Conservation (phyloP, 2,329 filamentous ascomycete species). For the Lasiodiplodia sp. region DNA sequence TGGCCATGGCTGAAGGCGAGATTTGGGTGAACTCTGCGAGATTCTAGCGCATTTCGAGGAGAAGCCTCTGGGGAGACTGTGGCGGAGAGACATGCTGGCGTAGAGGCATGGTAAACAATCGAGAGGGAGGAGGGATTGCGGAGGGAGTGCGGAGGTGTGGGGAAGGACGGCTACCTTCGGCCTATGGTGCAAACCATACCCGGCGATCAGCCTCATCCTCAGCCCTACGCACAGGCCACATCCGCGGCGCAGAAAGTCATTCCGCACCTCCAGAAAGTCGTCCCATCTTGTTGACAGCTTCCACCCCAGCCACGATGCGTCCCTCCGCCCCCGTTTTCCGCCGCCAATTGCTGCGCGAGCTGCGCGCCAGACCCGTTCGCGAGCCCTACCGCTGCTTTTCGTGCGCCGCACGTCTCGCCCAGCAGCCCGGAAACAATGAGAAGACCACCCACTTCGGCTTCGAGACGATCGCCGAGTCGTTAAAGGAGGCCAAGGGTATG, state of each 20-base stretch:
- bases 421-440: constrained; percentile 52
- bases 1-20: not conserved
- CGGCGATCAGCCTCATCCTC: constrained; percentile 13
- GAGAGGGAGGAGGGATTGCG: constrained; percentile 23
- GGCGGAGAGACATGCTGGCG: constrained; percentile 45
- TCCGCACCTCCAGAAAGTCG: constrained; percentile 14
- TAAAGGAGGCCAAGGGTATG: constrained; percentile 74
- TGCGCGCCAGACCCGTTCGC: constrained; percentile 27
- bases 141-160: constrained; percentile 33
- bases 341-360: constrained; percentile 41
- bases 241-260: constrained; percentile 22
- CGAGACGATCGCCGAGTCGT: constrained; percentile 78
- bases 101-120: constrained; percentile 36
- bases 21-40: constrained; percentile 26
- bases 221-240: constrained; percentile 29
- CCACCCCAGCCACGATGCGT: constrained; percentile 34
- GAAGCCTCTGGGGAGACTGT: constrained; percentile 36
- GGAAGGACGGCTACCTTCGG: constrained; percentile 40
- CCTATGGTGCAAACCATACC: constrained; percentile 2
- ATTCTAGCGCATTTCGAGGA: constrained; percentile 29
- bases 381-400: constrained; percentile 59
- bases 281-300: constrained; percentile 9
- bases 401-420: constrained; percentile 51
- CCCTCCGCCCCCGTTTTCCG: constrained; percentile 38
- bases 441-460: constrained; percentile 90